These are phyloP conservation scores for Quercus cerris DNA, from an alignment of 306 rosid genomes.

Conservation along the genomic window DNA sequence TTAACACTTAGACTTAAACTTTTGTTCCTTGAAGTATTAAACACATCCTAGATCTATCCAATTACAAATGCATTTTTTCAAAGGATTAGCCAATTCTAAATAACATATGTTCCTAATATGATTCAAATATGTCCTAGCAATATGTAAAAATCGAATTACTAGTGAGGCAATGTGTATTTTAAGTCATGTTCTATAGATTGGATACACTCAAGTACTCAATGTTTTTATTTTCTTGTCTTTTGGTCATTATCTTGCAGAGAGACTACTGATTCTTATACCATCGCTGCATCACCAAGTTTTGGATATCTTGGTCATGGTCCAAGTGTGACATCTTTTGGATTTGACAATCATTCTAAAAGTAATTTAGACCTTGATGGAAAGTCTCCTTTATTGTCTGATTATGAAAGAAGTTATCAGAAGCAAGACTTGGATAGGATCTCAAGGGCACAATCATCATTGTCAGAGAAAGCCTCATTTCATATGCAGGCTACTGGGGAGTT, in stretches of 20 bases:
- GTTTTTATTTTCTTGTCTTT: background rate
- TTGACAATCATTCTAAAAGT: slow-evolving; percentile 32
- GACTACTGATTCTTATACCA: slow-evolving; percentile 67
- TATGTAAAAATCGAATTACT: background rate
- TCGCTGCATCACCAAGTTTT: slow-evolving; percentile 68
- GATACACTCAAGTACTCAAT: background rate
- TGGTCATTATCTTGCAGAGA: slow-evolving; percentile 46
- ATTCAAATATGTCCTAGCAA: too few species aligned
- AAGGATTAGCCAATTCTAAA: too few species aligned
- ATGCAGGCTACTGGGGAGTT: slow-evolving; percentile 58
- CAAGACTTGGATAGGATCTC: slow-evolving; percentile 31
- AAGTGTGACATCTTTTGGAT: slow-evolving; percentile 48
- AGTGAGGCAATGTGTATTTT: background rate
- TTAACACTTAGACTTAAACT: too few species aligned
- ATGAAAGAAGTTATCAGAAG: slow-evolving; percentile 28
- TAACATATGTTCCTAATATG: too few species aligned
- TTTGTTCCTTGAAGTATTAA: too few species aligned
- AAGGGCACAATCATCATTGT: slow-evolving; percentile 46
- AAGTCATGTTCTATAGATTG: background rate
- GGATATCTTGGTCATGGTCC: slow-evolving; percentile 43
- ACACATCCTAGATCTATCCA: too few species aligned
- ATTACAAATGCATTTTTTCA: too few species aligned
- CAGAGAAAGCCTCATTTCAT: slow-evolving; percentile 43
- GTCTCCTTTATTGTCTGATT: slow-evolving; percentile 48
- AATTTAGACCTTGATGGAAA: slow-evolving; percentile 47